Evolutionary conservation across 768 basidiomycete species (phyloP), one percentile per base, ranked within the genome.

Genomic region (Serendipita sp.): DNA sequence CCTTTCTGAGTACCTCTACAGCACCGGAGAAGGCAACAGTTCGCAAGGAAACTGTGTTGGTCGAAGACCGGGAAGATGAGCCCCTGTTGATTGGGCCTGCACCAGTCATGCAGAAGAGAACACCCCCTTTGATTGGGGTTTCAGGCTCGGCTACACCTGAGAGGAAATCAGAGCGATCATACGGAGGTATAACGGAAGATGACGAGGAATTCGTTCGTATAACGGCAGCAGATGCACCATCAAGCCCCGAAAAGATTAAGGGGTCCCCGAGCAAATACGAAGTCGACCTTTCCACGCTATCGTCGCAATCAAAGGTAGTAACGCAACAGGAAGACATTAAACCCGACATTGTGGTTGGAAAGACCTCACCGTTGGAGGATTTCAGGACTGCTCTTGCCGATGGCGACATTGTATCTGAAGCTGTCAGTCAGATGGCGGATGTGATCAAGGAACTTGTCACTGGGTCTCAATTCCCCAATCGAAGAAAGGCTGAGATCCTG

Each of bases 361-460:
- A 77, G 44, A 82, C 84, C 0, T 77, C 78, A 67, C 92, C 92
- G 0, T 75, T 94, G 62, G 75, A 76, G 52, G 92, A 95, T 72
- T 96, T 94, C 75, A 75, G 76, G 66, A 76, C 78, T 68, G 87
- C 89, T 70, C 74, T 88, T 37, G 55, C 55, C 3, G 79, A 79
- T 63, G 90, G 89, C 0, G 91, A 91, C 71, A 75, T 91, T 18
- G 88, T 93, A 44, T 82, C 80, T 13, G 91, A 94, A 73, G 91
- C 90, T 0, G 86, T 91, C 5, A 84, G 87, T 68, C 92, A 93
- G 72, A 73, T 94, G 53, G 82, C 79, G 11, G 77, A 72, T 15
- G 85, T 92, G 8, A 81, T 93, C 50, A 76, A 77, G 65, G 86
- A 91, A 70, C 34, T 60, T 10, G 80, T 91, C 46, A 77, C 87